Percentiles rank a stretch among this genome's conserved stretches.
These are phyloP conservation scores for Cutaneotrichosporon daszewskae DNA, from an alignment of 1,284 basidiomycete genomes.

Conservation along the genomic window DNA sequence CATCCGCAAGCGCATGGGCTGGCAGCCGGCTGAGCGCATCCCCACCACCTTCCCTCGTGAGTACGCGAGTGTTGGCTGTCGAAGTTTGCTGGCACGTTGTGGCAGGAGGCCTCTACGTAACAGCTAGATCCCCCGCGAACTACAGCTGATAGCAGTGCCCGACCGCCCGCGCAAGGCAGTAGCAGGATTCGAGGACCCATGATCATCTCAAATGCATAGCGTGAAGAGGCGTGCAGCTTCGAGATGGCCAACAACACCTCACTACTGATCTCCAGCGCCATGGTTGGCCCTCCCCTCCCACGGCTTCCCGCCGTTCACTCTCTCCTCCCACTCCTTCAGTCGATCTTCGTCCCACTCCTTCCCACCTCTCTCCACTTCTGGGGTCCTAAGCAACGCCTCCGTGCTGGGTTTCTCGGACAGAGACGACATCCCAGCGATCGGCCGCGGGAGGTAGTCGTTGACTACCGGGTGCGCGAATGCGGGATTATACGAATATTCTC, in stretches of 20 bases:
- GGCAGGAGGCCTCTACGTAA: no score
- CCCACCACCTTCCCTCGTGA: slow-evolving; percentile 81
- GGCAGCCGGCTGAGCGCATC: slow-evolving; percentile 64
- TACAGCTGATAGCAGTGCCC: slow-evolving; percentile 29
- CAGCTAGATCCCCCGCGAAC: not conserved
- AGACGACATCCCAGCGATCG: slow-evolving; percentile 42
- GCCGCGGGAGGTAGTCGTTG: slow-evolving; percentile 54
- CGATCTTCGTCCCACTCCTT: slow-evolving; percentile 71
- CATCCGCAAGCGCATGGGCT: slow-evolving; percentile 68
- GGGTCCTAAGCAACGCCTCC: slow-evolving; percentile 53
- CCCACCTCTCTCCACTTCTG: slow-evolving; percentile 53
- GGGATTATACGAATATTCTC: slow-evolving; percentile 73
- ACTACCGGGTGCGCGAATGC: slow-evolving; percentile 67
- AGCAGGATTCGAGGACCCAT: slow-evolving; percentile 37
- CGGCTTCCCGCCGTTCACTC: slow-evolving; percentile 56
- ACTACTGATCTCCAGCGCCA: not conserved
- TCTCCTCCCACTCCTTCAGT: slow-evolving; percentile 64
- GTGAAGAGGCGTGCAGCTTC: not conserved
- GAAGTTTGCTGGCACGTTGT: no score
- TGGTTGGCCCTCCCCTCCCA: slow-evolving; percentile 57
- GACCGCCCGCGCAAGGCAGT: slow-evolving; percentile 37
- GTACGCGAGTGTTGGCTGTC: slow-evolving; percentile 37
- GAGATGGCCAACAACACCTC: not conserved
- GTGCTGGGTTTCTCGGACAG: slow-evolving; percentile 14
- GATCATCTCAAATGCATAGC: slow-evolving; percentile 6